These are phyloP conservation scores for Periconia sp. DNA, from an alignment of 2,329 filamentous ascomycete genomes.

Conservation along the genomic window DNA sequence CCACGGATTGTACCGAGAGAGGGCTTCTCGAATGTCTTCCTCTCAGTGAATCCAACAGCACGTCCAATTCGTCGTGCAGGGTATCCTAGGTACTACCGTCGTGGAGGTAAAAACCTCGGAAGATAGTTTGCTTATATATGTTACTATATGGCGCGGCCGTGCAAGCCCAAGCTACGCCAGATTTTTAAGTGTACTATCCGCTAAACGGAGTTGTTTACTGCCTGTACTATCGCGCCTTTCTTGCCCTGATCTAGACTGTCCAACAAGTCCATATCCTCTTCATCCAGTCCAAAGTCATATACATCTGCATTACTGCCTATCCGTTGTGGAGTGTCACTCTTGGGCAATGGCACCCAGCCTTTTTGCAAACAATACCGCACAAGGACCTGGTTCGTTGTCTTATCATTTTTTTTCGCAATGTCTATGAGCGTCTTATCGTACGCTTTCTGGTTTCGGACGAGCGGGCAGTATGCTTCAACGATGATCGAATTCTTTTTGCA, in stretches of 20 bases:
- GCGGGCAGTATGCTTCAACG: conserved; percentile 69
- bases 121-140: no score
- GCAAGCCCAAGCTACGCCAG: no score
- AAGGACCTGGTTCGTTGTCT: conserved; percentile 77
- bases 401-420: conserved; percentile 74
- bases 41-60: no score
- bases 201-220: conserved; percentile 27
- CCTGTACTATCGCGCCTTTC: conserved; percentile 43
- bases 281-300: conserved; percentile 44
- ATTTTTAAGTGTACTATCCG: no score
- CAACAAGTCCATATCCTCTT: conserved; percentile 41
- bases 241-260: conserved; percentile 42
- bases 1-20: no score
- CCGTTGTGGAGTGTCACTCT: conserved; percentile 44
- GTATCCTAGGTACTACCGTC: no score
- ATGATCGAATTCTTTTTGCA: conserved; percentile 65
- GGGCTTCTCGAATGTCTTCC: no score
- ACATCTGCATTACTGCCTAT: conserved; percentile 45
- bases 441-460: conserved; percentile 74
- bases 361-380: conserved; percentile 84
- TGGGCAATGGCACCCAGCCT: conserved; percentile 52
- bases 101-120: no score
- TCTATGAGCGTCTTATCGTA: conserved; percentile 69
- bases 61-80: no score
- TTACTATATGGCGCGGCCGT: no score